Conservation (phyloP, 208 protist species). For the Wallacemonas sp. region DNA sequence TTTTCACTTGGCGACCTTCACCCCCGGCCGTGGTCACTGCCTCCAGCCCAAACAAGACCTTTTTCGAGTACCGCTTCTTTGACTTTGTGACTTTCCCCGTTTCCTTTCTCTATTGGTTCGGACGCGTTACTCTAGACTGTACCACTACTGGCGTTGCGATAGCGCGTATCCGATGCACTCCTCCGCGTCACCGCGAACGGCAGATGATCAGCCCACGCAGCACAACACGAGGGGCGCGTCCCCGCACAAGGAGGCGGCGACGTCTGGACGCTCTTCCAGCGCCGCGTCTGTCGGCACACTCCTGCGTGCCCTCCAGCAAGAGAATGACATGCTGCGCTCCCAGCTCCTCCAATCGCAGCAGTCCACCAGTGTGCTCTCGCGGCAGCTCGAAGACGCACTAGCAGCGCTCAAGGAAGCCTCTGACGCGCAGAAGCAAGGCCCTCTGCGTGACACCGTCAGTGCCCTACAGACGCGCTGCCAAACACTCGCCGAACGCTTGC, state of each 20-base stretch:
- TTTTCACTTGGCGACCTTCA: no score
- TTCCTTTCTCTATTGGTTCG: no score
- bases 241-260: background rate
- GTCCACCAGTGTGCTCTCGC: constrained; percentile 16
- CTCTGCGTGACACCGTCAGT: constrained; percentile 7
- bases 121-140: no score
- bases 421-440: constrained; percentile 2
- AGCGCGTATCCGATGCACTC: no score
- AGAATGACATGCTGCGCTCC: constrained; percentile 59
- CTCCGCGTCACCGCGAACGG: no score
- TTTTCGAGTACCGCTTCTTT: no score
- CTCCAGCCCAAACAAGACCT: no score
- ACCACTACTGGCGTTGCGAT: no score
- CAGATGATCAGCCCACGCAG: no score
- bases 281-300: constrained; percentile 1
- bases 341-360: constrained; percentile 38
- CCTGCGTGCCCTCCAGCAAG: constrained; percentile 39
- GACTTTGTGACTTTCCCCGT: no score
- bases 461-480: constrained; percentile 49
- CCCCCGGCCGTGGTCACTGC: no score
- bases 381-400: constrained; percentile 21
- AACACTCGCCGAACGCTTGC: constrained; percentile 45
- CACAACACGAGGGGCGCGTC: no score
- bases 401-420: constrained; percentile 13
- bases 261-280: background rate